Base-by-base conservation (phyloP, 257 asterid genomes). In the Echites panduratus region DNA sequence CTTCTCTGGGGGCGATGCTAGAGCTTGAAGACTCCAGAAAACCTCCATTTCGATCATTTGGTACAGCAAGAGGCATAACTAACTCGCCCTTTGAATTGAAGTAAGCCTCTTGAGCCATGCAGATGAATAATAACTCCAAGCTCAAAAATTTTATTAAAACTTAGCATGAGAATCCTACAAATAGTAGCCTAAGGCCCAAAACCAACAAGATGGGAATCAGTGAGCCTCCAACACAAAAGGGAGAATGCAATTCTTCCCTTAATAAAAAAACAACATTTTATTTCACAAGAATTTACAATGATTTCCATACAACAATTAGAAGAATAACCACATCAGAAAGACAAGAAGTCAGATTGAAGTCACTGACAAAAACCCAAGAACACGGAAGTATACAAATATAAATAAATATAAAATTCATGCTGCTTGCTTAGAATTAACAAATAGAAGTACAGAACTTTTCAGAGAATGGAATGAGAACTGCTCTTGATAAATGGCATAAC, bases 51-150 rank as follows among this genome's bases (percentile, higher is more conserved):
- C n/a, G n/a, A n/a, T 77, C 70, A 58, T 13, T 66, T 5, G 78
- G 78, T 29, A 70, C 59, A 27, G 32, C 27, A 57, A 22, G 48
- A 63, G 85, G 69, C 20, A 64, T 66, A 26, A 73, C 58, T 44
- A 48, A 80, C 45, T 72, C 73, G 56, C 50, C 4, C 56, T 71
- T 72, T 40, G 80, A 76, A 43, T 81, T 71, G 17, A 73, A 65
- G 75, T 66, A 81, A 19, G 68, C 80, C 41, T 84, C 80, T 76
- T 74, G 66, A 64, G 77, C 75, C 92, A 84, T 76, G 40, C 70
- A n/a, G 69, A 62, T 52, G 38, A 38, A 63, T 10, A 35, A 63
- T 32, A 68, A 54, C 72, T 4, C 70, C 56, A 49, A 70, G n/a
- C 62, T 57, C 41, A 53, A 41, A 43, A 26, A n/a, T 45, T 66